Conservation (phyloP, 768 basidiomycete species). For the Ramaria sp. region DNA sequence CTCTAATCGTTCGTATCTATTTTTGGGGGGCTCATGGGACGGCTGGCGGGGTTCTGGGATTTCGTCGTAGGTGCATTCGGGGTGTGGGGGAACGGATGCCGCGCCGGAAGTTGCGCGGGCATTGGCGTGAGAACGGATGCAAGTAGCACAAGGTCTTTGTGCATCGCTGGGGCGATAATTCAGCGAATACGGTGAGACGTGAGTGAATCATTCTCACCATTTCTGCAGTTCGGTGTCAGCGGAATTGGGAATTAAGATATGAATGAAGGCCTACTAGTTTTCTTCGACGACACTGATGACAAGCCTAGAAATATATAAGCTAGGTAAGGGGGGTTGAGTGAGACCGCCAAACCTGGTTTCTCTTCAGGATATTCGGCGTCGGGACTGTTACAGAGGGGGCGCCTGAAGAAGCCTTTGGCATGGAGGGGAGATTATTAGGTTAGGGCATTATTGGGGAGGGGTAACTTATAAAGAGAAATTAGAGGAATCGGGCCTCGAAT, state of each 20-base stretch:
- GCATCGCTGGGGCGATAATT: conserved; percentile 42
- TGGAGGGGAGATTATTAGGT: background rate
- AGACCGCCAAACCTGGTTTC: background rate
- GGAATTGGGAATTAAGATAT: conserved; percentile 1
- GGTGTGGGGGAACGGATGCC: conserved; percentile 38
- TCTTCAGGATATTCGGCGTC: background rate
- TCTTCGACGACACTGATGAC: conserved; percentile 55
- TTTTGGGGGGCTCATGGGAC: conserved; percentile 43
- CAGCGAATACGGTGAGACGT: conserved; percentile 1
- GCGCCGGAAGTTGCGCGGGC: conserved; percentile 53
- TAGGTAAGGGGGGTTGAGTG: background rate
- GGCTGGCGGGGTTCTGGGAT: conserved; percentile 30
- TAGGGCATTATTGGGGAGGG: background rate
- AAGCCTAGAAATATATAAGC: conserved; percentile 20
- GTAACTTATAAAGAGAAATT: background rate
- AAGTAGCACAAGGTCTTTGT: conserved; percentile 67
- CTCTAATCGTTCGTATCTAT: conserved; percentile 53
- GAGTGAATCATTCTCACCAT: conserved; percentile 34
- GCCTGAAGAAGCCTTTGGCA: conserved; percentile 1
- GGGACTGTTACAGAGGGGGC: background rate
- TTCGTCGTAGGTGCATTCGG: conserved; percentile 74
- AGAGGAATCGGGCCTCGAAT: too few species aligned
- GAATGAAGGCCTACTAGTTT: conserved; percentile 45
- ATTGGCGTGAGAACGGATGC: conserved; percentile 65
- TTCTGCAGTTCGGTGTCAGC: conserved; percentile 30